Percentiles rank a stretch among this genome's conserved stretches.
Conservation (phyloP, 768 basidiomycete species). For the Naganishia vaughanmartiniae region DNA sequence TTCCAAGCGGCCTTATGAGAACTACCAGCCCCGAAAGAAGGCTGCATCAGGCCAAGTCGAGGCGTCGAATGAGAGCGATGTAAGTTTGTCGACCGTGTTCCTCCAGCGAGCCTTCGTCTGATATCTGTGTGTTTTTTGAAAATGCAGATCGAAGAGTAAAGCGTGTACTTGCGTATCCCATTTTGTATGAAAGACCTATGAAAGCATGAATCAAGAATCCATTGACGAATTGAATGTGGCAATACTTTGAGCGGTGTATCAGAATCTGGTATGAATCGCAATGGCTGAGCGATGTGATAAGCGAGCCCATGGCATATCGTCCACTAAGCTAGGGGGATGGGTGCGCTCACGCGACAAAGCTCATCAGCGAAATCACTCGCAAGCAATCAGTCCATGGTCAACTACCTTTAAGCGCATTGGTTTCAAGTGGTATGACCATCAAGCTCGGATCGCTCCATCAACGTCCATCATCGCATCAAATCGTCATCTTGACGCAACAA, state of each 20-base stretch:
- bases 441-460: neutral
- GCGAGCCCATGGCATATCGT: neutral
- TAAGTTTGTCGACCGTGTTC: neutral
- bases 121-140: neutral
- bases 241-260: neutral
- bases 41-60: conserved; percentile 15
- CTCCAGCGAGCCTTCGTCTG: too few species aligned
- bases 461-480: neutral
- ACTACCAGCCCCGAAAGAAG: conserved; percentile 19
- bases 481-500: neutral
- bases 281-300: neutral
- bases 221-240: neutral
- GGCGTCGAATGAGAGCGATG: conserved; percentile 23
- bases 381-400: too few species aligned
- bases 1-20: conserved; percentile 13
- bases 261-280: neutral
- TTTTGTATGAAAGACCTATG: neutral
- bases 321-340: too few species aligned
- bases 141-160: conserved; percentile 17
- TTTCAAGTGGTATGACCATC: neutral
- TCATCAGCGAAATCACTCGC: too few species aligned
- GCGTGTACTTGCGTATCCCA: neutral
- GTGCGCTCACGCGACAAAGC: too few species aligned
- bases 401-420: neutral
- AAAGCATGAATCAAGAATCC: neutral